A percentile compares a stretch with the other conserved stretches of the same genome.
Evolutionary conservation across 129 eudicot species (phyloP).

Genomic region (Sambucus nigra): DNA sequence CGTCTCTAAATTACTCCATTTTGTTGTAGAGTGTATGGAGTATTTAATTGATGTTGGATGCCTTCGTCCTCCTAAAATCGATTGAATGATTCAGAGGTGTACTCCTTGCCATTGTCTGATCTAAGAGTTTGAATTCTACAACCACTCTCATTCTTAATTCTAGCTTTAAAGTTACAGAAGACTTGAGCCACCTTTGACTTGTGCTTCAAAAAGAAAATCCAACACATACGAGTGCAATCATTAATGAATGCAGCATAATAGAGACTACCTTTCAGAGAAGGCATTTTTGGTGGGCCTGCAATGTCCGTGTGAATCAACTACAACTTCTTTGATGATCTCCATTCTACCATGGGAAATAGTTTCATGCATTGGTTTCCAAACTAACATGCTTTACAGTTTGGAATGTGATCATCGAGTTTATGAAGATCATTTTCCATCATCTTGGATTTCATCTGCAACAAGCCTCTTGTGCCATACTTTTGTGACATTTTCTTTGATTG

Average conservation of each 20-base stretch:
- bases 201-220: conserved; percentile 14
- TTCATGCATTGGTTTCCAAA: conserved; percentile 4
- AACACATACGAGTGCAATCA: conserved; percentile 18
- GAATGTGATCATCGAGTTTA: too few relatives aligned
- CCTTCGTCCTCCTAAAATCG: conserved; percentile 18
- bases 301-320: conserved; percentile 18
- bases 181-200: conserved; percentile 10
- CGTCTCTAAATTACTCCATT: conserved; percentile 15
- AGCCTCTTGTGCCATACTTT: too few relatives aligned
- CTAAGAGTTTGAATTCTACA: neutral
- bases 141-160: conserved; percentile 6
- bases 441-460: too few relatives aligned
- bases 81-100: conserved; percentile 1
- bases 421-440: too few relatives aligned
- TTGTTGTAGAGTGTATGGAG: conserved; percentile 13
- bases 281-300: neutral
- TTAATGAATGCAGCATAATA: conserved; percentile 14
- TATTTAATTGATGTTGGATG: conserved; percentile 12
- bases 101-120: conserved; percentile 10
- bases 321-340: conserved; percentile 3
- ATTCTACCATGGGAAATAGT: neutral
- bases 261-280: conserved; percentile 13
- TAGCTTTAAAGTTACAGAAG: conserved; percentile 11
- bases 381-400: conserved; percentile 1
- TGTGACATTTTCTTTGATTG: too few relatives aligned